These are phyloP conservation scores for Solanum dulcamara DNA, from an alignment of 257 asterid genomes.

Conservation along the genomic window DNA sequence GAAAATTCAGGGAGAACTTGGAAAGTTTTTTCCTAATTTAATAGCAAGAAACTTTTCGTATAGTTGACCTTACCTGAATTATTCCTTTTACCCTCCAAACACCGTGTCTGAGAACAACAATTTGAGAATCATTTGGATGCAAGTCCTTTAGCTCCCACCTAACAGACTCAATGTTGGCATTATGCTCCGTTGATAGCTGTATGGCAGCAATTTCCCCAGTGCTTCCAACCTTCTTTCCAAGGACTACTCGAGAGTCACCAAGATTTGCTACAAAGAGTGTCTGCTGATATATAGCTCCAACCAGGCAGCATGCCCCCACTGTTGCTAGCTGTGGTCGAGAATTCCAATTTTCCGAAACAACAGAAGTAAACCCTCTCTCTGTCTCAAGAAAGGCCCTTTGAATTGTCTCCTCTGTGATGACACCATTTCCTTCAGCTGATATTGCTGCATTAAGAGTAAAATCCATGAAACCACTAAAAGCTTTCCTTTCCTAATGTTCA, in stretches of 20 bases:
- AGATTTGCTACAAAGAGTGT: slow-evolving; percentile 30
- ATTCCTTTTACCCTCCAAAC: slow-evolving; percentile 35
- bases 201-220: slow-evolving; percentile 22
- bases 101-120: slow-evolving; percentile 23
- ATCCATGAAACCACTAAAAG: slow-evolving; percentile 4
- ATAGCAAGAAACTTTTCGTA: not conserved
- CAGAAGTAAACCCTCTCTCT: slow-evolving; percentile 21
- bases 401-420: slow-evolving; percentile 17
- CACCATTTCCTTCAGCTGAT: slow-evolving; percentile 16
- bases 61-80: slow-evolving; percentile 17
- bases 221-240: slow-evolving; percentile 23
- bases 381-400: slow-evolving; percentile 22
- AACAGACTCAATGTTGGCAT: slow-evolving; percentile 23
- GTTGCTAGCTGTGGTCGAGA: slow-evolving; percentile 66
- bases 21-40: not conserved
- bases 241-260: slow-evolving; percentile 31
- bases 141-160: slow-evolving; percentile 19
- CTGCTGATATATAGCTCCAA: slow-evolving; percentile 23
- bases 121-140: slow-evolving; percentile 22
- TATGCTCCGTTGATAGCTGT: slow-evolving; percentile 25
- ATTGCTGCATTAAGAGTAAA: slow-evolving; percentile 22
- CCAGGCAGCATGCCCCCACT: slow-evolving; percentile 80
- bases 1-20: not conserved
- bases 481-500: not conserved
- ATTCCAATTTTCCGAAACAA: slow-evolving; percentile 20